phyloP scores from a whole-genome alignment of 2,329 filamentous ascomycete genomes.

The Talaromyces sp. region DNA sequence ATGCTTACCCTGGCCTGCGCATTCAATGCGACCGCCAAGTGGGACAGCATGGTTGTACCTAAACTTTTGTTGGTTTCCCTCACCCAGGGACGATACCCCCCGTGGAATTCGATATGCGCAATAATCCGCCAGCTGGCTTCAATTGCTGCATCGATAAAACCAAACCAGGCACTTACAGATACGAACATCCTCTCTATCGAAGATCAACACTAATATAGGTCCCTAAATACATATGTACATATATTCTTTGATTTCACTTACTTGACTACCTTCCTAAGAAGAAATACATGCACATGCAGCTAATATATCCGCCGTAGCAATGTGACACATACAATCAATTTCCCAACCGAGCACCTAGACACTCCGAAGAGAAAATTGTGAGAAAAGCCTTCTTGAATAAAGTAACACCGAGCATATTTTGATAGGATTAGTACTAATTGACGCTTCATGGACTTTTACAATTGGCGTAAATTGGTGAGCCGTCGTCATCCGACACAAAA shows the following conservation, averaged over 20 bases:
- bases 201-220: not conserved
- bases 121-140: too few relatives aligned
- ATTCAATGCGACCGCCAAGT: constrained; percentile 13
- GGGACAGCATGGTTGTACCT: constrained; percentile 18
- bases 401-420: too few relatives aligned
- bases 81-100: too few relatives aligned
- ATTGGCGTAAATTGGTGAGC: not conserved
- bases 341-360: not conserved
- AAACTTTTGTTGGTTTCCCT: not conserved
- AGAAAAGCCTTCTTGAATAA: not conserved
- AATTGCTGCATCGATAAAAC: too few relatives aligned
- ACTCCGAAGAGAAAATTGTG: not conserved
- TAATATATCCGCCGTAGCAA: not conserved
- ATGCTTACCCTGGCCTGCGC: constrained; percentile 44
- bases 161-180: not conserved
- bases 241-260: not conserved
- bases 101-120: too few relatives aligned
- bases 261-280: not conserved
- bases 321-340: not conserved
- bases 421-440: not conserved
- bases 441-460: not conserved
- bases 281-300: not conserved
- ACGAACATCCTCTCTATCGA: too few relatives aligned
- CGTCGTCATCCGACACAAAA: not conserved
- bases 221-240: not conserved